Evolutionary conservation across 148 eudicot genomes (phyloP).

Genomic region (Rhododendron simsii): DNA sequence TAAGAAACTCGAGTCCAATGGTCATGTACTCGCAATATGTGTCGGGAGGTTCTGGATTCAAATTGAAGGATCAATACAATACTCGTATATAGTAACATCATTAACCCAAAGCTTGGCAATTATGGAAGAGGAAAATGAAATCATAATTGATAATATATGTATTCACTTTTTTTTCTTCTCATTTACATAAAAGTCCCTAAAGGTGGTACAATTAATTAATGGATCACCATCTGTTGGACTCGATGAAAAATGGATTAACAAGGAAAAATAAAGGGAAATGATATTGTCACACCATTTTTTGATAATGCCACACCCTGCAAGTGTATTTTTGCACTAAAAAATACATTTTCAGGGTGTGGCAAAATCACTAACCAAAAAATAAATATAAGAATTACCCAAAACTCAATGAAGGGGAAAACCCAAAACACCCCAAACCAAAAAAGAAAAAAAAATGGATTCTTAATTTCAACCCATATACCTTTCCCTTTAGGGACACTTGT

Average conservation of each 20-base stretch:
- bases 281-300: too few species aligned
- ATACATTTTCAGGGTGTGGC: too few species aligned
- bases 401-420: constrained; percentile 12
- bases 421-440: constrained; percentile 10
- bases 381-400: constrained; percentile 24
- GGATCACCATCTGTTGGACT: constrained; percentile 13
- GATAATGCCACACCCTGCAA: too few species aligned
- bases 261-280: neutral
- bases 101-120: neutral
- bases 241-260: constrained; percentile 10
- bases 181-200: constrained; percentile 17
- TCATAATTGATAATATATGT: constrained; percentile 11
- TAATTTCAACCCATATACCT: constrained; percentile 3
- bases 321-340: too few species aligned
- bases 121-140: neutral
- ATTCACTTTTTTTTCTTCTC: constrained; percentile 12
- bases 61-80: neutral
- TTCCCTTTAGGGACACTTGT: constrained; percentile 46
- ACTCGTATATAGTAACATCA: neutral
- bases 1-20: neutral
- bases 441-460: neutral
- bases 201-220: constrained; percentile 7
- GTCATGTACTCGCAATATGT: neutral
- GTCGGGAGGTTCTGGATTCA: neutral
- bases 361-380: neutral